These are phyloP conservation scores for Volvox reticuliferus DNA, from an alignment of 139 green algal genomes.

Conservation along the genomic window DNA sequence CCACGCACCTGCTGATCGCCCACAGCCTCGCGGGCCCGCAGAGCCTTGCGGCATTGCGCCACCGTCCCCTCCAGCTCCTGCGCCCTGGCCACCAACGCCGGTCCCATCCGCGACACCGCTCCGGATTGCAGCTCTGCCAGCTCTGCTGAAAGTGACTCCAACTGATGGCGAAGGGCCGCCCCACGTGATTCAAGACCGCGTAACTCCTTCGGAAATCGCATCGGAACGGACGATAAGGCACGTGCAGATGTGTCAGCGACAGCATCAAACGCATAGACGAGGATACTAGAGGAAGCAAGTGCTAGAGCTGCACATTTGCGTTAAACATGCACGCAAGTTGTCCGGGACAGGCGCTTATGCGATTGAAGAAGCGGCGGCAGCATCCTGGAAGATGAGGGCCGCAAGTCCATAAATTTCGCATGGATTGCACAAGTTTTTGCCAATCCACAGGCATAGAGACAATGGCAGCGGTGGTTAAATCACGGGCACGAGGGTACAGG, in stretches of 20 bases:
- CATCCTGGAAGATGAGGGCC: no score
- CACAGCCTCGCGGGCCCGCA: conserved; percentile 28
- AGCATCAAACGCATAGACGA: background rate
- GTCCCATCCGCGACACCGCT: conserved; percentile 18
- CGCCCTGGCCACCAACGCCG: conserved; percentile 3
- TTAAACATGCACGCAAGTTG: no score
- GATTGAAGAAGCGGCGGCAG: no score
- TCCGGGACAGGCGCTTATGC: no score
- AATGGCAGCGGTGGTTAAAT: no score
- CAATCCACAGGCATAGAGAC: no score
- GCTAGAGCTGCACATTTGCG: no score
- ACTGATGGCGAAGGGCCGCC: background rate
- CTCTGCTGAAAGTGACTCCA: conserved; percentile 4
- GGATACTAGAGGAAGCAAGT: no score
- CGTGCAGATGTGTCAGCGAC: no score
- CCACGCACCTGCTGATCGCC: background rate
- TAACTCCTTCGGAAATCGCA: conserved; percentile 6
- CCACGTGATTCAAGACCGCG: background rate
- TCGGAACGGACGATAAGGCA: background rate
- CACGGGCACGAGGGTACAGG: no score
- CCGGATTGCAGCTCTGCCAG: conserved; percentile 33
- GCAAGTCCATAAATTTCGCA: no score
- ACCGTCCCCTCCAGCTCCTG: conserved; percentile 1
- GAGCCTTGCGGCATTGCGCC: background rate
- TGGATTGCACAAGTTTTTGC: no score